Evolutionary conservation across 805 yeast genomes (phyloP), one percentile per base, ranked within the genome.

Genomic region (Wickerhamiella lipophila): DNA sequence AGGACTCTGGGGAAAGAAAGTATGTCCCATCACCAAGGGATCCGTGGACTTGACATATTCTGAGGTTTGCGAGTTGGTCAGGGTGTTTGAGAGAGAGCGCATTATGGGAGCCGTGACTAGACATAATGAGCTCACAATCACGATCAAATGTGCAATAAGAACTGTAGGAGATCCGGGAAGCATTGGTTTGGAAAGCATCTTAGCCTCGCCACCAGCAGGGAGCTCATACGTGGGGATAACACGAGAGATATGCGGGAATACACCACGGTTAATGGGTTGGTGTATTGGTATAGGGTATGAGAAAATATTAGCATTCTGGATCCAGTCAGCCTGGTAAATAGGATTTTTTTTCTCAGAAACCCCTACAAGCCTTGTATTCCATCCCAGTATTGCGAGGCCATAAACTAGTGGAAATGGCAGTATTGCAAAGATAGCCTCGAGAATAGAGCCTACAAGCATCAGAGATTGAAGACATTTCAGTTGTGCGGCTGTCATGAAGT

Each of bases 261-360:
- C 18, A 5, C 16, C 19, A 3, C 21, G 9, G 19, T 44, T 32
- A 6, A 54, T 50, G 9, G 73, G 73, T 56, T 72, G 75, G 12
- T 79, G 81, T 42, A 65, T 62, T 55, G 55, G 60, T 7, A 59
- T 49, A 5, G 30, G 38, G 64, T 70, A 82, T 61, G 81, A 82
- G 46, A 68, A 64, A 12, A 79, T 72, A 16, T 65, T 58, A 54
- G 81, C 80, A 2, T 76, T 71, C 59, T 78, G 77, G 58, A 83
- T 78, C 92, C 92, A 83, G 73, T 80, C 79, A 23, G 94, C 84
- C 60, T 76, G 81, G 38, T 74, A 58, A 8, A 63, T 63, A 11
- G 54, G 53, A 8, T 32, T 9, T 3, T 15, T 22, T n/a, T 32
- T 34, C 16, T 44, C 16, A 12, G 34, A 15, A n/a, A 13, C 38